These are phyloP conservation scores for Arthrobotrys sinensis DNA, from an alignment of 2,329 filamentous ascomycete genomes.

Conservation along the genomic window DNA sequence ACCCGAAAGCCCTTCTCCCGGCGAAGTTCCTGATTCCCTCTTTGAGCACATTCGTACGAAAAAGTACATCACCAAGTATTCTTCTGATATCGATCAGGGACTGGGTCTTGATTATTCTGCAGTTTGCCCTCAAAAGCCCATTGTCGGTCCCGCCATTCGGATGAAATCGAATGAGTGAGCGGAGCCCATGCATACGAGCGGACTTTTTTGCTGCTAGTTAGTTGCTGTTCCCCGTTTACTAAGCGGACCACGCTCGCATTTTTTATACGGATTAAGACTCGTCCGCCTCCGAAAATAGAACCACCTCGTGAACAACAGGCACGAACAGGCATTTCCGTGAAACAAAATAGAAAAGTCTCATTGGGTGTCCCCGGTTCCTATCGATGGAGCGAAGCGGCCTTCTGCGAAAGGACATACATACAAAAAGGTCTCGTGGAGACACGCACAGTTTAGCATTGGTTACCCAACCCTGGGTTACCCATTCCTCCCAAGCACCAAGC, in stretches of 20 bases:
- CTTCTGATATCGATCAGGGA: conserved; percentile 41
- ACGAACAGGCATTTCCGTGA: conserved; percentile 59
- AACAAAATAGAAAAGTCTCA: conserved; percentile 55
- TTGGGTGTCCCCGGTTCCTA: conserved; percentile 53
- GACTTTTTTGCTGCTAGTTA: conserved; percentile 33
- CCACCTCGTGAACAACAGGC: conserved; percentile 58
- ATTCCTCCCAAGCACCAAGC: conserved; percentile 27
- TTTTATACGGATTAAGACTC: conserved; percentile 60
- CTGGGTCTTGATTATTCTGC: conserved; percentile 16
- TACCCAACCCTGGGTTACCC: conserved; percentile 35
- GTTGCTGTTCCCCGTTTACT: conserved; percentile 43
- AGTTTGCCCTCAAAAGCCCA: conserved; percentile 8
- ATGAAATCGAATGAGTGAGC: conserved; percentile 56
- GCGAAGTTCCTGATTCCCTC: conserved; percentile 23
- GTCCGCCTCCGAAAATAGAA: conserved; percentile 60
- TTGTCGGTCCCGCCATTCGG: conserved; percentile 31
- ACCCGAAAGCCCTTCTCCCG: conserved; percentile 9
- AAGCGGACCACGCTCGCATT: conserved; percentile 54
- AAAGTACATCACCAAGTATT: background rate
- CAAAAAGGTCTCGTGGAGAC: conserved; percentile 56
- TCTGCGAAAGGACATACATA: conserved; percentile 50
- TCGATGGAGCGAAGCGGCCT: conserved; percentile 46
- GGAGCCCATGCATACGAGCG: conserved; percentile 60
- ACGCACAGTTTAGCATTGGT: conserved; percentile 30
- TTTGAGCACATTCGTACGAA: conserved; percentile 49